Evolutionary conservation across 116 monocot genomes (phyloP), one percentile per base, ranked within the genome.

Genomic region (Papilionanthe hybrid): DNA sequence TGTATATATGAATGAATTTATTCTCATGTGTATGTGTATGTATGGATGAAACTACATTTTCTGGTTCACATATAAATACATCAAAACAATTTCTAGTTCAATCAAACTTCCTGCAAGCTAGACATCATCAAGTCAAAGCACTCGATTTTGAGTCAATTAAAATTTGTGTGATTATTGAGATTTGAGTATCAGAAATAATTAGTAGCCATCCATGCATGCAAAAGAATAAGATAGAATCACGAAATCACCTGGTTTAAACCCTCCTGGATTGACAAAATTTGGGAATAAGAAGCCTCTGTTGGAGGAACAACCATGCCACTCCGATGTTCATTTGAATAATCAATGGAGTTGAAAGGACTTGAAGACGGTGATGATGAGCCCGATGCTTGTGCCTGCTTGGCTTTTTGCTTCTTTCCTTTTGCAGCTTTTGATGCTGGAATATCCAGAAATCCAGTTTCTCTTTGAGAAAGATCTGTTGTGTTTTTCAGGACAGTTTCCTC

Each of bases 221-320:
- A 73, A 73, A 29, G 29, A 79, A 74, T 48, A 43, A 44, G 13
- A 1, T 49, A 0, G 3, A 23, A 49, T 9, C 63, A 22, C 67
- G 15, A 49, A 53, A 78, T 30, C 58, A 94, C 98, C 98, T 98
- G 90, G 75, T 90, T 90, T 60, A 98, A 53, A 55, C 58, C 82
- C n/a, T 91, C 90, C 47, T 98, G 91, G 48, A 91, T 84, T 53
- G 91, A 66, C 28, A 63, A 44, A 79, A 91, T 55, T 81, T 90
- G 83, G 17, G 89, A 84, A 42, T 85, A 74, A 29, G 80, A 73
- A 75, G 72, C 75, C 50, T 93, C 91, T 55, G 72, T 75, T 43
- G 82, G 72, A 57, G 80, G 77, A 71, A 55, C 49, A 69, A 60
- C 58, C 41, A 66, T 20, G 55, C 79, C 72, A 81, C 63, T 85